Conservation (phyloP, 495 filamentous ascomycete genomes). For the Bathelium albidoporum region DNA sequence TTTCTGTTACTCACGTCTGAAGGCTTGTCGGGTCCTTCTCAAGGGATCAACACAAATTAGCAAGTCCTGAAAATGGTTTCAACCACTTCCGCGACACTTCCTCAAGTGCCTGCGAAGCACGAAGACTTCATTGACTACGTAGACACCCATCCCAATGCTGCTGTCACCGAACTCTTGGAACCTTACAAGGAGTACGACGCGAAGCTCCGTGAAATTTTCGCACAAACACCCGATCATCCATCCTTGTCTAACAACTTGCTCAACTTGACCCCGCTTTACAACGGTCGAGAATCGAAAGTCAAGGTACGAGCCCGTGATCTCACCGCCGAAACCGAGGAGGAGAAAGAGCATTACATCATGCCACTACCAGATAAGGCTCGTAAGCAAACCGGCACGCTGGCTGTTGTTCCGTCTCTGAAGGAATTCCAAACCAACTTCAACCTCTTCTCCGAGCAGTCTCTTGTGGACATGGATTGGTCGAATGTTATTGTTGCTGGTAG, state of each 20-base stretch:
- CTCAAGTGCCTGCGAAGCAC: slow-evolving; percentile 34
- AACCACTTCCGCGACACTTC: slow-evolving; percentile 18
- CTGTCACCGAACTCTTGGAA: slow-evolving; percentile 47
- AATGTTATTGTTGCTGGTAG: slow-evolving; percentile 71
- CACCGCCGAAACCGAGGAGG: slow-evolving; percentile 44
- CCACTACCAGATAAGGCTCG: slow-evolving; percentile 48
- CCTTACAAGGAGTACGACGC: slow-evolving; percentile 63
- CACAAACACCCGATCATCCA: slow-evolving; percentile 54
- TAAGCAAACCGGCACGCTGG: slow-evolving; percentile 48
- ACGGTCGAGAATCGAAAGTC: slow-evolving; percentile 43
- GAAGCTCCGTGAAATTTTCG: slow-evolving; percentile 57
- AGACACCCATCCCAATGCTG: slow-evolving; percentile 38
- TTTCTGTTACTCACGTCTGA: too few relatives aligned
- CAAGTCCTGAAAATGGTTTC: too few relatives aligned
- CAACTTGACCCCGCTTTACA: slow-evolving; percentile 64
- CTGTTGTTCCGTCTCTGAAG: slow-evolving; percentile 50
- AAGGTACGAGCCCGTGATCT: slow-evolving; percentile 55
- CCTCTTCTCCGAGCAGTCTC: slow-evolving; percentile 59
- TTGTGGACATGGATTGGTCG: slow-evolving; percentile 60
- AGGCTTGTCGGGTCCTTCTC: too few relatives aligned
- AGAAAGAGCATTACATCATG: slow-evolving; percentile 61
- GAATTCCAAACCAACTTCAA: slow-evolving; percentile 69
- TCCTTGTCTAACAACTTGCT: slow-evolving; percentile 47
- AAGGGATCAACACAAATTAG: too few relatives aligned
- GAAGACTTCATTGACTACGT: slow-evolving; percentile 37